Evolutionary conservation across 352 stramenopile genomes (phyloP), one percentile per base, ranked within the genome.

Genomic region (Bremia lactucae): DNA sequence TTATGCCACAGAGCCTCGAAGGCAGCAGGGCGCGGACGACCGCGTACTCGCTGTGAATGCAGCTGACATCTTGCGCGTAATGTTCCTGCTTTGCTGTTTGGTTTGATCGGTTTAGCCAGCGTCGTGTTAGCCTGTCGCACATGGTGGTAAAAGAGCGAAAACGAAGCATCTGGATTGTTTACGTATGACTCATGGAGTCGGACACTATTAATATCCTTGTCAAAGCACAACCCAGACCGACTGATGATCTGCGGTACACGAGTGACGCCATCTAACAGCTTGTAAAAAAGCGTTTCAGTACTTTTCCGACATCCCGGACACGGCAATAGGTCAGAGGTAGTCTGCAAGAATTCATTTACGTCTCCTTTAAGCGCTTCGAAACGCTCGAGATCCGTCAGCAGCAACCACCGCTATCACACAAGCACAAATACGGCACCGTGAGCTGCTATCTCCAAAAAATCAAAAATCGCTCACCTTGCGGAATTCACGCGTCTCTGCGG

Each of bases 1-100:
- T 87, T 87, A 44, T 68, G 56, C 79, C 79, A 92, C 43, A 89
- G 44, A 24, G 61, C 71, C 36, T 86, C 79, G 36, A 92, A 92
- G 10, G 77, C 69, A 25, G 70, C 70, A 18, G 79, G 76, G 5
- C 77, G 79, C 4, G 79, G 79, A 6, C 74, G 74, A 2, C 74
- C 72, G 2, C 77, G 74, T 16, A 78, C 59, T 24, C 79, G 66
- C 41, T 88, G 77, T 25, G 76, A 83, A 49, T 92, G 79, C n/a
- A 92, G 43, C 28, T 69, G 59, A 54, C 79, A 92, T 10, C 74
- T 74, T 26, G 68, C 70, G 4, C 77, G 73, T 15, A 68, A 54
- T 0, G 40, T 65, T 0, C 49, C 49, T 19, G 46, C 52, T 52
- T 70, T 70, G 19, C 31, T 52, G 37, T 36, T 67, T 1, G 43